A percentile compares a stretch with the other conserved stretches of the same genome.
Conservation (phyloP, 257 asterid genomes). For the Apocynum venetum region DNA sequence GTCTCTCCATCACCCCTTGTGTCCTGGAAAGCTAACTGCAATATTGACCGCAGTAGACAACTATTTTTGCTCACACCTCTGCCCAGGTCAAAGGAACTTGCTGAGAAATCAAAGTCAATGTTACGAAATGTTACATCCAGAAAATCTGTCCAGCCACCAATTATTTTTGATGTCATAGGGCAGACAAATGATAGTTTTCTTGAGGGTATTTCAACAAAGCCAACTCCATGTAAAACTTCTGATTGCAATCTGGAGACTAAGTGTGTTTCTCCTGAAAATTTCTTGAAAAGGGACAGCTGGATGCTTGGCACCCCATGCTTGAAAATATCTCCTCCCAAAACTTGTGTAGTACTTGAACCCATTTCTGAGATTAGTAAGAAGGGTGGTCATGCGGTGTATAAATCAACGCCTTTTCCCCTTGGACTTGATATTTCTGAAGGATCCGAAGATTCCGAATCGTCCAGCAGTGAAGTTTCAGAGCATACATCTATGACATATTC, state of each 20-base stretch:
- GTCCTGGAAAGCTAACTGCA: conserved; percentile 79
- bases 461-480: conserved; percentile 39
- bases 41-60: conserved; percentile 61
- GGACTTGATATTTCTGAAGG: conserved; percentile 28
- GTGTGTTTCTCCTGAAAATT: conserved; percentile 40
- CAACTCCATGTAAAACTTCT: conserved; percentile 29
- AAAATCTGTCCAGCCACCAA: conserved; percentile 18
- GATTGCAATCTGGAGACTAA: conserved; percentile 23
- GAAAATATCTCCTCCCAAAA: conserved; percentile 83
- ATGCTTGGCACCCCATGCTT: conserved; percentile 58
- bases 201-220: conserved; percentile 24
- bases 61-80: conserved; percentile 88
- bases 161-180: conserved; percentile 19
- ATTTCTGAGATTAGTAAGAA: conserved; percentile 43
- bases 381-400: conserved; percentile 34
- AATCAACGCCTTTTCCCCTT: conserved; percentile 56
- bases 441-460: conserved; percentile 58
- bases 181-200: conserved; percentile 25
- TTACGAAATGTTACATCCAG: conserved; percentile 25
- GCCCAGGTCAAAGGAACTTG: conserved; percentile 44
- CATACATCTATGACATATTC: conserved; percentile 51
- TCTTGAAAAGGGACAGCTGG: conserved; percentile 31
- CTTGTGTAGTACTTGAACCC: conserved; percentile 84
- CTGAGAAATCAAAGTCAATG: conserved; percentile 26
- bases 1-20: conserved; percentile 95